Conservation (phyloP, 345 rosid species). For the Chamaenerion angustifolium region DNA sequence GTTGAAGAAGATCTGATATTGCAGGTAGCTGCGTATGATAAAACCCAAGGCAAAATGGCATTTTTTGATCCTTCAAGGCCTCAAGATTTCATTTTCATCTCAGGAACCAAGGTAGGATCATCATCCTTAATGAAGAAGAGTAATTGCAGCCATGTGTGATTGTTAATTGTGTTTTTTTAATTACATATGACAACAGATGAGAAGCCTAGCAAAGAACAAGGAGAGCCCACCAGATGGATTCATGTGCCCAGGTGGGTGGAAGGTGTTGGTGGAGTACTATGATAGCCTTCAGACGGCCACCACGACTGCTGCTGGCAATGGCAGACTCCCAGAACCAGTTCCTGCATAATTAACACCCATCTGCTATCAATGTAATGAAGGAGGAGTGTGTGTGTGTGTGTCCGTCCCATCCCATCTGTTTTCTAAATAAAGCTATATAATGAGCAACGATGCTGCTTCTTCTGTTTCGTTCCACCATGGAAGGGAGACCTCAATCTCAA, state of each 20-base stretch:
- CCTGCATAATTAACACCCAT: slow-evolving; percentile 21
- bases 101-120: slow-evolving; percentile 75
- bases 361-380: neutral
- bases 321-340: slow-evolving; percentile 46
- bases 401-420: too few relatives aligned
- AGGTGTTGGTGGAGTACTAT: slow-evolving; percentile 80
- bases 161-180: slow-evolving; percentile 2
- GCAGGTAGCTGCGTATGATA: slow-evolving; percentile 94
- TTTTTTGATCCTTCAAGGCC: slow-evolving; percentile 91
- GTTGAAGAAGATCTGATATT: neutral
- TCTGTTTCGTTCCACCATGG: too few relatives aligned
- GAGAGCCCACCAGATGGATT: slow-evolving; percentile 93
- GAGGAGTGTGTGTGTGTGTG: neutral
- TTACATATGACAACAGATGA: slow-evolving; percentile 49
- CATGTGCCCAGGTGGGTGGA: slow-evolving; percentile 97
- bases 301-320: slow-evolving; percentile 31
- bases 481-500: too few relatives aligned
- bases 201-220: slow-evolving; percentile 78
- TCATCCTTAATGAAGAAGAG: neutral
- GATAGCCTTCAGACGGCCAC: slow-evolving; percentile 28
- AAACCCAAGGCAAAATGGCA: slow-evolving; percentile 93
- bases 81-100: slow-evolving; percentile 85
- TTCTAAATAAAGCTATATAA: too few relatives aligned
- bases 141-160: neutral
- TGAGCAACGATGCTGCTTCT: too few relatives aligned